Evolutionary conservation across 306 rosid genomes (phyloP), one percentile per base, ranked within the genome.

Genomic region (Spatholobus suberectus): DNA sequence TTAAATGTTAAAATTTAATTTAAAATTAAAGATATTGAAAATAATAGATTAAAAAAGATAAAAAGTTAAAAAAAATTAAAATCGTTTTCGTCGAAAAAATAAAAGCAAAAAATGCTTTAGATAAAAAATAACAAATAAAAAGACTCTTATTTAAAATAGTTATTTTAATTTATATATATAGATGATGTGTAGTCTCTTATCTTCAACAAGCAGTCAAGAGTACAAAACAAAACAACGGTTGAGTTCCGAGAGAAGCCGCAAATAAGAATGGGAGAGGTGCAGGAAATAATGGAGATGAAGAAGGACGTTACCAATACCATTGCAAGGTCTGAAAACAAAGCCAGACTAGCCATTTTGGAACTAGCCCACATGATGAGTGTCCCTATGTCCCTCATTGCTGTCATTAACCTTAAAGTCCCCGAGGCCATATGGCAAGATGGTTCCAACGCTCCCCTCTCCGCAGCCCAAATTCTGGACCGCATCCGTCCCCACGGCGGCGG

Each of bases 281-380:
- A 62, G 1, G 2, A 13, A 47, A 15, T 3, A 24, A 14, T 24
- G 62, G 65, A 49, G 90, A 87, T 70, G 54, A 69, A 29, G 51
- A 13, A 61, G n/a, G 86, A 55, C 14, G 6, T 8, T 17, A 38
- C 3, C 1, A 52, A 5, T 26, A 26, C 0, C 3, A 18, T 11
- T 10, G 44, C 1, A 3, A 90, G 73, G 76, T 29, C 77, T 27
- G 69, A 87, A 6, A 92, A 75, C 62, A 70, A 67, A 80, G 95
- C 88, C 0, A 87, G 95, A 26, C 67, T 92, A 0, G 87, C 78
- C 10, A 89, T 94, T 7, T 58, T 92, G 5, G 98, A 92, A 78
- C 87, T 90, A 1, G 95, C 97, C n/a, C 91, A 94, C 91, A 92
- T 92, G 91, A 94, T 92, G 75, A 92, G 97, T 69, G 97, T 86